These are phyloP conservation scores for Fusarium nematophilum DNA, from an alignment of 2,329 filamentous ascomycete genomes.

Conservation along the genomic window DNA sequence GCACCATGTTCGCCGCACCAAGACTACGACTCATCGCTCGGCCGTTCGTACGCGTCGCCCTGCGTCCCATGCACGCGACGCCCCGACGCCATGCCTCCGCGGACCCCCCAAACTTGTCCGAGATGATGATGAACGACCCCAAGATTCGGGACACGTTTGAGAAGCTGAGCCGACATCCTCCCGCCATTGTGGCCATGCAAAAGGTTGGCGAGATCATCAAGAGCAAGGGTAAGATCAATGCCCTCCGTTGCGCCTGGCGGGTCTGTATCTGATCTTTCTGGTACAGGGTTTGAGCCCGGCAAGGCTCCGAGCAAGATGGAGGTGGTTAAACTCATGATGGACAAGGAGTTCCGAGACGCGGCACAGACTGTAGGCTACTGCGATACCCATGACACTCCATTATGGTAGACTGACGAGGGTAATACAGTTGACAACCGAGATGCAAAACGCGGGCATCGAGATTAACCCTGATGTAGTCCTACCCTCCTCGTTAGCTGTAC, in stretches of 20 bases:
- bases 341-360: conserved; percentile 38
- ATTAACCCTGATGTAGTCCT: conserved; percentile 31
- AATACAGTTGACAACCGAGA: conserved; percentile 29
- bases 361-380: conserved; percentile 14
- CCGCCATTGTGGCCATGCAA: conserved; percentile 34
- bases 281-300: conserved; percentile 30
- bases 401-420: neutral
- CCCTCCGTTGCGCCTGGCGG: neutral
- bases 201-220: conserved; percentile 34
- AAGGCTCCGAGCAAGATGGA: conserved; percentile 39
- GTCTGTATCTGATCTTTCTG: neutral
- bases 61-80: conserved; percentile 28
- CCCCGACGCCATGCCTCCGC: conserved; percentile 24
- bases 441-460: conserved; percentile 38
- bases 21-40: conserved; percentile 16
- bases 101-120: conserved; percentile 29
- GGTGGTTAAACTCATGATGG: conserved; percentile 39
- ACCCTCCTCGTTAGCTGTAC: no score
- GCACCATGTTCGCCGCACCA: conserved; percentile 32
- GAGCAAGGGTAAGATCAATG: conserved; percentile 15
- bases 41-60: conserved; percentile 19
- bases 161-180: conserved; percentile 36
- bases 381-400: fast-evolving
- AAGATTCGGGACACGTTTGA: conserved; percentile 33
- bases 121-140: conserved; percentile 39